Evolutionary conservation across 2,329 filamentous ascomycete genomes (phyloP).

Genomic region (Juglanconis sp.): DNA sequence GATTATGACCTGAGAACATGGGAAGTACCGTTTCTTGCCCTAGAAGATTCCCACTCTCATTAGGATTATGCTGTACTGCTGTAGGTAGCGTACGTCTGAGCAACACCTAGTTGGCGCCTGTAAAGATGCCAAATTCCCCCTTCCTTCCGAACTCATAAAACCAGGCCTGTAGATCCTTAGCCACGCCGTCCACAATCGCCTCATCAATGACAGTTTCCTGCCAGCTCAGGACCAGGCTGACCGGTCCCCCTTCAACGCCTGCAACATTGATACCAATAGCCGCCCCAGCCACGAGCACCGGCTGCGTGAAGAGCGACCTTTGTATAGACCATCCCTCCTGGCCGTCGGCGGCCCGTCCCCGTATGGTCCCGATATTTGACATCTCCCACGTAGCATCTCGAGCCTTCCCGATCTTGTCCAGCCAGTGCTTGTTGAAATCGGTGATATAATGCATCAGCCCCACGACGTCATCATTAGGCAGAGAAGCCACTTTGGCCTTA

Average conservation of each 20-base stretch:
- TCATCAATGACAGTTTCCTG: slow-evolving; percentile 42
- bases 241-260: slow-evolving; percentile 38
- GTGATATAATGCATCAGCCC: slow-evolving; percentile 39
- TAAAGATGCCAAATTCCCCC: slow-evolving; percentile 21
- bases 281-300: slow-evolving; percentile 40
- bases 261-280: slow-evolving; percentile 44
- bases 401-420: slow-evolving; percentile 38
- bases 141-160: slow-evolving; percentile 24
- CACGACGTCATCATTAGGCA: slow-evolving; percentile 42
- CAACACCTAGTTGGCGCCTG: not conserved
- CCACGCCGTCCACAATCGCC: slow-evolving; percentile 34
- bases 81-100: not conserved
- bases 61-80: no score
- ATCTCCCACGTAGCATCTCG: slow-evolving; percentile 47
- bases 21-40: no score
- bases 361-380: slow-evolving; percentile 50
- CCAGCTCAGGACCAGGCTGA: slow-evolving; percentile 46
- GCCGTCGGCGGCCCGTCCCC: slow-evolving; percentile 14
- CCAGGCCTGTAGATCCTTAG: slow-evolving; percentile 33
- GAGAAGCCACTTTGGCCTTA: slow-evolving; percentile 27
- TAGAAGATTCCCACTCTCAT: no score
- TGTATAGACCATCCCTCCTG: slow-evolving; percentile 33
- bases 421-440: slow-evolving; percentile 42
- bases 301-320: slow-evolving; percentile 49
- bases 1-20: no score